phyloP scores from a whole-genome alignment of 2,329 filamentous ascomycete genomes.

The Arthroderma sp. region DNA sequence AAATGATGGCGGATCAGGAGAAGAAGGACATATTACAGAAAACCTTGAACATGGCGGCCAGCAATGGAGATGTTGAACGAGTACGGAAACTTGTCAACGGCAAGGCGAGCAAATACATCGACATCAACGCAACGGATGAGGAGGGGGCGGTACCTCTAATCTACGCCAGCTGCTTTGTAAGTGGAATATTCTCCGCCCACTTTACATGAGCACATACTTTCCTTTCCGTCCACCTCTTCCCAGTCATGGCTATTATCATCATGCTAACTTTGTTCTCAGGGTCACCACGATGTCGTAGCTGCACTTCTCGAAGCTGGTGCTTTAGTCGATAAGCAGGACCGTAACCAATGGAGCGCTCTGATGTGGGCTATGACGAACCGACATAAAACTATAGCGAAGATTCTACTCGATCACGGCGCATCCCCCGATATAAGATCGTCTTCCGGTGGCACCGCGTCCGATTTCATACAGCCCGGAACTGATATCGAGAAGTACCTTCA shows the following conservation, averaged over 20 bases:
- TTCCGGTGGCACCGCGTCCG: conserved; percentile 82
- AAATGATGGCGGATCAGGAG: conserved; percentile 59
- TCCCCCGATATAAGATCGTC: conserved; percentile 94
- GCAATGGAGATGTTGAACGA: conserved; percentile 80
- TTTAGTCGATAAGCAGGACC: conserved; percentile 83
- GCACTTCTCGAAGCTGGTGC: conserved; percentile 74
- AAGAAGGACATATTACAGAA: conserved; percentile 76
- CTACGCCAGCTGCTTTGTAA: conserved; percentile 92
- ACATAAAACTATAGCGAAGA: conserved; percentile 90
- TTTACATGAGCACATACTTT: not conserved
- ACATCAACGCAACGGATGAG: conserved; percentile 79
- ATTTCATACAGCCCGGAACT: conserved; percentile 89
- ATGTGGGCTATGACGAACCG: conserved; percentile 99
- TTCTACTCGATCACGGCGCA: conserved; percentile 80
- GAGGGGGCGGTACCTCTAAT: conserved; percentile 94
- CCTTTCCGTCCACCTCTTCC: not conserved
- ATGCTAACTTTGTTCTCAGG: conserved; percentile 34
- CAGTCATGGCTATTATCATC: not conserved
- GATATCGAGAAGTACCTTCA: conserved; percentile 94
- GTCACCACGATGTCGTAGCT: conserved; percentile 78
- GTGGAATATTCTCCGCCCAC: conserved; percentile 22
- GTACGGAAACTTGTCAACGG: conserved; percentile 65
- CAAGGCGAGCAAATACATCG: conserved; percentile 59
- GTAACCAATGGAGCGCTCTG: conserved; percentile 90
- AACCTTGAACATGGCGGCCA: conserved; percentile 84